phyloP scores from a whole-genome alignment of 805 yeast genomes.

The Ogataea minuta region DNA sequence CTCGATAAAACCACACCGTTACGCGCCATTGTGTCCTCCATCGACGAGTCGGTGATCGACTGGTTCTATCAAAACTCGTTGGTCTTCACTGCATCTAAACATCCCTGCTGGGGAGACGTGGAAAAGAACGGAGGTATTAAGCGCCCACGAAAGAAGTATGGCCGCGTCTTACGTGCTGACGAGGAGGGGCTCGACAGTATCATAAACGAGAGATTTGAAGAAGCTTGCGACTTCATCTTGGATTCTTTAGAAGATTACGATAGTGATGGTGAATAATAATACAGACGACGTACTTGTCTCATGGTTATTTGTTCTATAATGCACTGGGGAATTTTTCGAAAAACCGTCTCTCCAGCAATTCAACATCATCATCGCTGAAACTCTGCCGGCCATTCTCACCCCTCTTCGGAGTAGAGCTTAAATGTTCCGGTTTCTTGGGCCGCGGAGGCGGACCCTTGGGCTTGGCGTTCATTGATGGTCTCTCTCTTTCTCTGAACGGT shows the following conservation, averaged over 20 bases:
- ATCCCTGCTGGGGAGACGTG: slow-evolving; percentile 72
- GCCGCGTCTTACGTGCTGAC: slow-evolving; percentile 77
- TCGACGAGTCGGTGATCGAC: slow-evolving; percentile 86
- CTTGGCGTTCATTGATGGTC: slow-evolving; percentile 12
- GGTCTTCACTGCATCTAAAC: slow-evolving; percentile 70
- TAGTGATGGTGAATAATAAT: slow-evolving; percentile 34
- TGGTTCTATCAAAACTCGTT: slow-evolving; percentile 90
- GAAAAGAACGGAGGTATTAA: slow-evolving; percentile 41
- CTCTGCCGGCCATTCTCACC: slow-evolving; percentile 9
- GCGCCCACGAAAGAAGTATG: slow-evolving; percentile 86
- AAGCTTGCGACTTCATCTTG: slow-evolving; percentile 77
- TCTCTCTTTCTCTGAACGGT: slow-evolving; percentile 3
- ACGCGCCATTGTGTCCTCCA: slow-evolving; percentile 76
- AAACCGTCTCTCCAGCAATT: slow-evolving; percentile 57
- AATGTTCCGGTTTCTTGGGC: slow-evolving; percentile 60
- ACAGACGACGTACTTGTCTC: slow-evolving; percentile 1
- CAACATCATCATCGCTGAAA: slow-evolving; percentile 43
- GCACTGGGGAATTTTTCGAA: slow-evolving; percentile 61
- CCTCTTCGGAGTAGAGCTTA: slow-evolving; percentile 37
- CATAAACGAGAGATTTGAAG: slow-evolving; percentile 78
- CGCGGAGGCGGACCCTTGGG: slow-evolving; percentile 45
- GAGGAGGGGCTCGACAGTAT: slow-evolving; percentile 73
- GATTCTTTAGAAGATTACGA: slow-evolving; percentile 74
- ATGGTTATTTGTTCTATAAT: slow-evolving; percentile 31
- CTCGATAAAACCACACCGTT: slow-evolving; percentile 64